Evolutionary conservation across 1,284 basidiomycete species (phyloP).

Genomic region (Ustilago curta): DNA sequence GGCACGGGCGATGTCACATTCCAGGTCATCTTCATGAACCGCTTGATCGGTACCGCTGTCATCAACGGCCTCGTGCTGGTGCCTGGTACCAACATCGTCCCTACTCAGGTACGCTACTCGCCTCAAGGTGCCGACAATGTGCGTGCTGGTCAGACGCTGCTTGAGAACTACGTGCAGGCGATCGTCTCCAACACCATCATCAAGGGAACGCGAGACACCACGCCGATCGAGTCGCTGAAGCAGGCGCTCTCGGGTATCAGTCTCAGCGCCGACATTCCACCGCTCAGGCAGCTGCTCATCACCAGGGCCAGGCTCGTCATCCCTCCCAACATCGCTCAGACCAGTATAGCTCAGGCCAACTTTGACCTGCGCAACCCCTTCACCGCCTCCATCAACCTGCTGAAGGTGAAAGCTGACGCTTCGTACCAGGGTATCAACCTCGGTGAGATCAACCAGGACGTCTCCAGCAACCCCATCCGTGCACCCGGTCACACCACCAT

Average conservation of each 20-base stretch:
- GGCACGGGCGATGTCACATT: conserved; percentile 78
- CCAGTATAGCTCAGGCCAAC: conserved; percentile 50
- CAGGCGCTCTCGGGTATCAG: conserved; percentile 76
- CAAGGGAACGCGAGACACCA: conserved; percentile 75
- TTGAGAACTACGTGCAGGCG: conserved; percentile 81
- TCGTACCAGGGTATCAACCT: conserved; percentile 71
- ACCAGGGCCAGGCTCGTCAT: conserved; percentile 67
- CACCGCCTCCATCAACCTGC: conserved; percentile 79
- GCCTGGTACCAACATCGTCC: conserved; percentile 52
- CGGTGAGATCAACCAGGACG: conserved; percentile 73
- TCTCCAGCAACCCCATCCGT: conserved; percentile 74
- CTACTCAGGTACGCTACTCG: conserved; percentile 76
- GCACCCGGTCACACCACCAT: conserved; percentile 76
- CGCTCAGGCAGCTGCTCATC: conserved; percentile 77
- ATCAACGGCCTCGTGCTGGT: conserved; percentile 71
- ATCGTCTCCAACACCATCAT: conserved; percentile 76
- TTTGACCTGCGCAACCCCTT: conserved; percentile 77
- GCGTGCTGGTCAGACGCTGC: conserved; percentile 75
- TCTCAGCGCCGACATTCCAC: conserved; percentile 77
- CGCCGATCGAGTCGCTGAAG: conserved; percentile 77
- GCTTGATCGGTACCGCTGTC: conserved; percentile 76
- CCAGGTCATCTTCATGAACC: conserved; percentile 74
- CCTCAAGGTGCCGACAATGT: conserved; percentile 75
- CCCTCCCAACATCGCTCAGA: conserved; percentile 68
- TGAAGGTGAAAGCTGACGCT: conserved; percentile 75